Evolutionary conservation across 805 yeast genomes (phyloP), one percentile per base, ranked within the genome.

Genomic region (Metschnikowia rubicola): DNA sequence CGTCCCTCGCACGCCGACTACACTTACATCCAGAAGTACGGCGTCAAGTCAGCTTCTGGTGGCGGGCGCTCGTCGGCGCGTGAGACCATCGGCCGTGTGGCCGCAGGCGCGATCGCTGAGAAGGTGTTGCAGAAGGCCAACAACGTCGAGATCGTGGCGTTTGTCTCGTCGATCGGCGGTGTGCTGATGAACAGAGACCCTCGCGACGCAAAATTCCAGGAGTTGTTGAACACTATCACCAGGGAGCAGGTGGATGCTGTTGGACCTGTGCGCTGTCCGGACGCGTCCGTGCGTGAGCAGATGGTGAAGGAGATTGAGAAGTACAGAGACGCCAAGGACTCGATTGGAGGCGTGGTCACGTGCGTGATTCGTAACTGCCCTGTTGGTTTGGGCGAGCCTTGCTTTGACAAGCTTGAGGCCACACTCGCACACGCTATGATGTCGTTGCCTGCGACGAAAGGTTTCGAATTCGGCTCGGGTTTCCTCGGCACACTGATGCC

Each of bases 101-200:
- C 98, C 40, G 98, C 97, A 8, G 97, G 97, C 62, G 98, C 97
- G 43, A 83, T 94, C 67, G 99, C 99, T 41, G 99, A 94, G 68
- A 92, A 91, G 71, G 84, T 88, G 54, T 78, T 94, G 62, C 63
- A 71, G 41, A 82, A 85, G 58, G 86, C 87, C 46, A 83, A 86
- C 63, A 79, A 80, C 50, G 94, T 94, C 39, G 98, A 92, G 68
- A 88, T 94, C 60, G 97, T 94, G 40, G 99, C 97, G 0, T 94
- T 94, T 68, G 97, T 92, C 19, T 81, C 94, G n/a, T 86, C 88
- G 50, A 96, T 94, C 53, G 99, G 99, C 37, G 74, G 78, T 28
- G 75, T 87, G 41, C 71, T 84, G 57, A 85, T 94, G 79, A 76
- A 85, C 68, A 80, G 96, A 66, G 80, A 84, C 57, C 80, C 91